Percentiles rank a stretch among this genome's conserved stretches.
Conservation (phyloP, 352 stramenopile species). For the Globisporangium recalcitrans region DNA sequence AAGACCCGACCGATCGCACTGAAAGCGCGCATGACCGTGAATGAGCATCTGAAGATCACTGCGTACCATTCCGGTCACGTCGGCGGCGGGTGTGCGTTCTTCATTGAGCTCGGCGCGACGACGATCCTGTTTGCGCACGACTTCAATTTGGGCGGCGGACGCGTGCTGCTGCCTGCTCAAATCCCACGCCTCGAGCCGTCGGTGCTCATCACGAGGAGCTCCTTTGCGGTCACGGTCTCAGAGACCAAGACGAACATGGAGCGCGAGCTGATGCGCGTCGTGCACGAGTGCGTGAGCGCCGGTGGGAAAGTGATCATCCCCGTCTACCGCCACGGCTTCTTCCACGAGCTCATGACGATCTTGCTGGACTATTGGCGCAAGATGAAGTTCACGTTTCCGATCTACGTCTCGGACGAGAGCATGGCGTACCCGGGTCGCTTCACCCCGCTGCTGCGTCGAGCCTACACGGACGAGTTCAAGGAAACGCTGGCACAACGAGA, state of each 20-base stretch:
- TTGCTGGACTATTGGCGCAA: slow-evolving; percentile 68
- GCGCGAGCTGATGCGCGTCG: slow-evolving; percentile 69
- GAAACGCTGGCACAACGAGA: slow-evolving; percentile 26
- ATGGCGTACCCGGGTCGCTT: slow-evolving; percentile 61
- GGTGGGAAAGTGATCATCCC: slow-evolving; percentile 84
- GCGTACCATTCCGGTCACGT: slow-evolving; percentile 80
- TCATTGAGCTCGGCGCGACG: slow-evolving; percentile 69
- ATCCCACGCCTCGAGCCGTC: slow-evolving; percentile 62
- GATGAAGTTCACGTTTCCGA: slow-evolving; percentile 46
- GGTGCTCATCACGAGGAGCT: slow-evolving; percentile 59
- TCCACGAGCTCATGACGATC: slow-evolving; percentile 74
- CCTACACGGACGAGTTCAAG: slow-evolving; percentile 47
- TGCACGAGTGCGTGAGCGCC: slow-evolving; percentile 69
- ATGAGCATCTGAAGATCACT: slow-evolving; percentile 67
- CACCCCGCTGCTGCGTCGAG: slow-evolving; percentile 52
- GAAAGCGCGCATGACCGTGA: slow-evolving; percentile 53
- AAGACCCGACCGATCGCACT: slow-evolving; percentile 44
- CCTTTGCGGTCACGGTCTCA: slow-evolving; percentile 79
- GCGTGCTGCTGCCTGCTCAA: slow-evolving; percentile 61
- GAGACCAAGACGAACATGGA: slow-evolving; percentile 80
- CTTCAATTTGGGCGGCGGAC: slow-evolving; percentile 71
- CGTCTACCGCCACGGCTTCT: slow-evolving; percentile 69
- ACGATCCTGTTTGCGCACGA: slow-evolving; percentile 72
- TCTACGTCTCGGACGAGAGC: slow-evolving; percentile 58
- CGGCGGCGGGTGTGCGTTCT: slow-evolving; percentile 67